Evolutionary conservation across 192 early-diverging fungal genomes (phyloP).

Genomic region (Backusella australiensis): DNA sequence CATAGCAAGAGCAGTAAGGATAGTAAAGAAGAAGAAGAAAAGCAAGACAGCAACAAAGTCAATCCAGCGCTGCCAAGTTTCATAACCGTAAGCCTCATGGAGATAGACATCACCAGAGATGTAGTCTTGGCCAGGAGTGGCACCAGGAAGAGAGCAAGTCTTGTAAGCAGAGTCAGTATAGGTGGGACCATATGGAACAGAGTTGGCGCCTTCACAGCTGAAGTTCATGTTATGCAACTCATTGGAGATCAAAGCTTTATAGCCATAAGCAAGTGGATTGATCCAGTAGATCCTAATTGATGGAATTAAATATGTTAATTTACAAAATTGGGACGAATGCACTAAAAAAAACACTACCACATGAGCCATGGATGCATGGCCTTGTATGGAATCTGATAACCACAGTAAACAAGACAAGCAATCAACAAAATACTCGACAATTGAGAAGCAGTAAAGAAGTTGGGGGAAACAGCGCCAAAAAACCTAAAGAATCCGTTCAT

Average conservation of each 20-base stretch:
- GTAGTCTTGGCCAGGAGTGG: slow-evolving; percentile 41
- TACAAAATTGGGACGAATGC: too few species aligned
- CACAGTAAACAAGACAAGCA: slow-evolving; percentile 56
- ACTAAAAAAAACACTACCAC: background rate
- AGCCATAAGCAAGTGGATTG: slow-evolving; percentile 71
- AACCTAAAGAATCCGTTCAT: slow-evolving; percentile 61
- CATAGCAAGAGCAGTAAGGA: slow-evolving; percentile 46
- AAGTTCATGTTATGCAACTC: slow-evolving; percentile 51
- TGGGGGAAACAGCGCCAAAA: slow-evolving; percentile 49
- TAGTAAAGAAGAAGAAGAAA: slow-evolving; percentile 43
- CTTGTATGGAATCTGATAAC: slow-evolving; percentile 62
- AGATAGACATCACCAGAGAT: slow-evolving; percentile 56
- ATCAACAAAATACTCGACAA: slow-evolving; percentile 55
- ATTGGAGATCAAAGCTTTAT: slow-evolving; percentile 67
- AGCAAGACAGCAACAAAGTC: slow-evolving; percentile 44
- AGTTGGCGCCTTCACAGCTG: slow-evolving; percentile 23
- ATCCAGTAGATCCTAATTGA: slow-evolving; percentile 55
- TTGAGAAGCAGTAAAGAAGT: slow-evolving; percentile 55
- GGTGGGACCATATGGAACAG: slow-evolving; percentile 48
- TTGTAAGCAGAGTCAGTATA: slow-evolving; percentile 48
- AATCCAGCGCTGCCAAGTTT: slow-evolving; percentile 50
- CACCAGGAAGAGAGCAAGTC: slow-evolving; percentile 58
- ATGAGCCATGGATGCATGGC: slow-evolving; percentile 64
- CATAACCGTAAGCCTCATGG: slow-evolving; percentile 45
- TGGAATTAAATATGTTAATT: too few species aligned